phyloP scores from a whole-genome alignment of 495 filamentous ascomycete species.

The Haplographium delicatum region DNA sequence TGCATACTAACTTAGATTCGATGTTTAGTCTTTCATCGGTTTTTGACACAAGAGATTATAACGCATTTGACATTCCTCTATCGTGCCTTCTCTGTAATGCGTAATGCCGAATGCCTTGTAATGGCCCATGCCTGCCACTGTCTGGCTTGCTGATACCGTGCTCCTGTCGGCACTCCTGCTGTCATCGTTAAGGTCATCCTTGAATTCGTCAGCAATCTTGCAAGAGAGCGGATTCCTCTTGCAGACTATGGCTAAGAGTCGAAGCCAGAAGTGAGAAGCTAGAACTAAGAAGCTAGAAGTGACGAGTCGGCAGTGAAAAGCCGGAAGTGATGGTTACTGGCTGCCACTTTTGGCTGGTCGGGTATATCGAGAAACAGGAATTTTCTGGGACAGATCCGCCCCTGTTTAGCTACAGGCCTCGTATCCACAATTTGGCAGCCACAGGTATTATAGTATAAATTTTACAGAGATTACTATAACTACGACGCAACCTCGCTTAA shows the following conservation, averaged over 20 bases:
- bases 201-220: background rate
- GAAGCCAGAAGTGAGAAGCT: background rate
- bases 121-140: conserved; percentile 10
- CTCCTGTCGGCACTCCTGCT: background rate
- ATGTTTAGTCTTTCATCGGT: conserved; percentile 11
- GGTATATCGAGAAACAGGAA: too few species aligned
- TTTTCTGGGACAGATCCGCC: too few species aligned
- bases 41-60: conserved; percentile 8
- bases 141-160: background rate
- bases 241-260: background rate
- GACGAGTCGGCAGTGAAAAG: background rate
- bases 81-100: conserved; percentile 14
- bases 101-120: conserved; percentile 4
- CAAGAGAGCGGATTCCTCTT: background rate
- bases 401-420: too few species aligned
- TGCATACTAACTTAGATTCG: conserved; percentile 5
- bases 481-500: background rate
- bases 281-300: background rate
- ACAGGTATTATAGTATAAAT: background rate
- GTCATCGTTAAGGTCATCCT: background rate
- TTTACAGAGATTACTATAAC: background rate
- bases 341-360: too few species aligned
- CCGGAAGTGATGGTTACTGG: background rate
- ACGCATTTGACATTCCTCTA: too few species aligned
- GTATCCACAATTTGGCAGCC: background rate